Evolutionary conservation across 805 yeast species (phyloP).

Genomic region (Kodamaea kaohsiungensis): DNA sequence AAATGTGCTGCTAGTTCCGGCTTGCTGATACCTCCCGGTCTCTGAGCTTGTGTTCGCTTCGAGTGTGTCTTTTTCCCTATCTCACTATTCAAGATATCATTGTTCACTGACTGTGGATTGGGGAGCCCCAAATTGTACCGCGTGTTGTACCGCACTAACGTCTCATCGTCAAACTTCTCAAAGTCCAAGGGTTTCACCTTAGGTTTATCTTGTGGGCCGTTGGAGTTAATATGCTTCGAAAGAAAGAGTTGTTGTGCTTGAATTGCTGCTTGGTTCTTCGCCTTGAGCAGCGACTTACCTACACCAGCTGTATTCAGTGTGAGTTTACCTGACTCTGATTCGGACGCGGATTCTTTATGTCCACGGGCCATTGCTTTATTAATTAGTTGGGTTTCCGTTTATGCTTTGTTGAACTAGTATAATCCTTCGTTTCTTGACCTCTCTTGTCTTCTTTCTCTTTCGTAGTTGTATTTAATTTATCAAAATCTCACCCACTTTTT

Average conservation of each 20-base stretch:
- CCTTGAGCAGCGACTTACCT: constrained; percentile 53
- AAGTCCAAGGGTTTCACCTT: constrained; percentile 68
- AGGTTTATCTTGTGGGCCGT: constrained; percentile 64
- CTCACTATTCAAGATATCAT: constrained; percentile 67
- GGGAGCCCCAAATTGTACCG: constrained; percentile 58
- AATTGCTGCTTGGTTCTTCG: constrained; percentile 59
- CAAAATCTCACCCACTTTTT: too few relatives aligned
- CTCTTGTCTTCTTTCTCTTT: too few relatives aligned
- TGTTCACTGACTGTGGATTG: constrained; percentile 64
- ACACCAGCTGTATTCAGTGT: constrained; percentile 12
- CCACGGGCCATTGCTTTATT: constrained; percentile 10
- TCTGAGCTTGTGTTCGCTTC: constrained; percentile 22
- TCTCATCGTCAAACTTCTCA: constrained; percentile 55
- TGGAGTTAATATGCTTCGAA: constrained; percentile 68
- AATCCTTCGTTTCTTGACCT: too few relatives aligned
- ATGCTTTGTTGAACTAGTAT: too few relatives aligned
- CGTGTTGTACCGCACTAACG: constrained; percentile 69
- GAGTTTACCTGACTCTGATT: constrained; percentile 26
- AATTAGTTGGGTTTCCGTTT: neutral
- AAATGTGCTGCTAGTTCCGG: constrained; percentile 59
- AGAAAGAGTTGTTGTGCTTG: constrained; percentile 71
- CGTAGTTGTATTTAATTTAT: too few relatives aligned
- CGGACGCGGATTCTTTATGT: constrained; percentile 40
- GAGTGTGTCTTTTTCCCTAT: constrained; percentile 70
- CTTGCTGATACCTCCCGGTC: constrained; percentile 52